Conservation (phyloP, 208 protist species). For the Leishmania martiniquensis region DNA sequence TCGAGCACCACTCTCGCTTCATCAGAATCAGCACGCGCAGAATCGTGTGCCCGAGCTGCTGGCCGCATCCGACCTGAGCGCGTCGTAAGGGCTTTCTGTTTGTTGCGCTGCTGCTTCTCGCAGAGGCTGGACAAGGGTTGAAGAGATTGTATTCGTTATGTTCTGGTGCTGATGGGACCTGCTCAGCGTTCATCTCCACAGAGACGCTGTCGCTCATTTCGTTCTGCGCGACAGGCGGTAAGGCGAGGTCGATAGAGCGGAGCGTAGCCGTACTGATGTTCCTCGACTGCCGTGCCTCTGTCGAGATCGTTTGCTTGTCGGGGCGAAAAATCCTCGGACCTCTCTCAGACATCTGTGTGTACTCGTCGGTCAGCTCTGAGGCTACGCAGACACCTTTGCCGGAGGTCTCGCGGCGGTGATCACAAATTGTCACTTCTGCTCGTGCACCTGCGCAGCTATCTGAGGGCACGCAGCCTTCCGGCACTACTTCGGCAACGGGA, state of each 20-base stretch:
- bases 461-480: background rate
- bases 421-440: background rate
- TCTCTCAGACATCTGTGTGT: no score
- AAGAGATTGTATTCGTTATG: background rate
- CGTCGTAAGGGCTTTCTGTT: background rate
- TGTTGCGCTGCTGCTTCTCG: background rate
- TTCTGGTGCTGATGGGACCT: background rate
- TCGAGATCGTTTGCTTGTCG: background rate
- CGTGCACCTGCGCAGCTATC: background rate
- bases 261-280: background rate
- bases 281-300: no score
- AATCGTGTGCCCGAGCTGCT: constrained; percentile 59
- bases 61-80: constrained; percentile 24
- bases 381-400: background rate
- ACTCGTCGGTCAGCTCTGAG: background rate
- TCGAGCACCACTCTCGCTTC: constrained; percentile 45
- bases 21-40: constrained; percentile 52
- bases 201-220: background rate
- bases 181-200: background rate
- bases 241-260: no score
- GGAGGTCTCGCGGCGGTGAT: background rate
- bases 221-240: no score
- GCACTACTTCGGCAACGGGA: no score
- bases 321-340: no score
- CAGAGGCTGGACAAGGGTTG: background rate